These are phyloP conservation scores for Lycium ferocissimum DNA, from an alignment of 257 asterid genomes.

Conservation along the genomic window DNA sequence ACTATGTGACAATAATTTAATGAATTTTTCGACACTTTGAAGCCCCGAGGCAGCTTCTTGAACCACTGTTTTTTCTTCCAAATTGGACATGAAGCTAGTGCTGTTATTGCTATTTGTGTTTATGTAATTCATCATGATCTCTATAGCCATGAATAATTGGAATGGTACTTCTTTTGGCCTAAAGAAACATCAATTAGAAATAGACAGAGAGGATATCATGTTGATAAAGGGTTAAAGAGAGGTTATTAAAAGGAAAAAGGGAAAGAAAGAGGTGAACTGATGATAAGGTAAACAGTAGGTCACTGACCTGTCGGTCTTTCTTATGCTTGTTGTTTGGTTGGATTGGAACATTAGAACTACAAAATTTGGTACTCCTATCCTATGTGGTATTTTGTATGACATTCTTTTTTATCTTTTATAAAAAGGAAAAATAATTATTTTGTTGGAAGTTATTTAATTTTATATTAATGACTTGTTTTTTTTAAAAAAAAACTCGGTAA, in stretches of 20 bases:
- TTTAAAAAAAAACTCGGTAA: too few species aligned
- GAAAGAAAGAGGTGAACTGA: background rate
- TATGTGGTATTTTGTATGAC: too few species aligned
- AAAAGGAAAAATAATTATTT: too few species aligned
- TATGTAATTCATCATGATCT: slow-evolving; percentile 66
- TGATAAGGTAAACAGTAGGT: slow-evolving; percentile 68
- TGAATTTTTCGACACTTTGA: slow-evolving; percentile 70
- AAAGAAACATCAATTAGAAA: background rate
- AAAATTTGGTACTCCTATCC: too few species aligned
- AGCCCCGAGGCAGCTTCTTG: slow-evolving; percentile 76
- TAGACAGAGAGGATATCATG: background rate
- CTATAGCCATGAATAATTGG: slow-evolving; percentile 65
- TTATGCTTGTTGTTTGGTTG: background rate
- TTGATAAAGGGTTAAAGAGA: slow-evolving; percentile 40
- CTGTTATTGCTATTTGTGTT: slow-evolving; percentile 28
- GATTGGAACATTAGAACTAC: background rate
- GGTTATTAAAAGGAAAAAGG: slow-evolving; percentile 34
- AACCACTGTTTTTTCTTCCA: slow-evolving; percentile 58
- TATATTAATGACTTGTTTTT: too few species aligned
- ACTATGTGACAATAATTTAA: slow-evolving; percentile 53
- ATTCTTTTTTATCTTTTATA: too few species aligned
- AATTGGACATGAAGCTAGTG: slow-evolving; percentile 34
- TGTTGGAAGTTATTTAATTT: too few species aligned
- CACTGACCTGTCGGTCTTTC: slow-evolving; percentile 55
- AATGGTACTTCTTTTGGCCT: background rate